These are phyloP conservation scores for Hemileccinum rubropunctum DNA, from an alignment of 768 basidiomycete species.

Conservation along the genomic window DNA sequence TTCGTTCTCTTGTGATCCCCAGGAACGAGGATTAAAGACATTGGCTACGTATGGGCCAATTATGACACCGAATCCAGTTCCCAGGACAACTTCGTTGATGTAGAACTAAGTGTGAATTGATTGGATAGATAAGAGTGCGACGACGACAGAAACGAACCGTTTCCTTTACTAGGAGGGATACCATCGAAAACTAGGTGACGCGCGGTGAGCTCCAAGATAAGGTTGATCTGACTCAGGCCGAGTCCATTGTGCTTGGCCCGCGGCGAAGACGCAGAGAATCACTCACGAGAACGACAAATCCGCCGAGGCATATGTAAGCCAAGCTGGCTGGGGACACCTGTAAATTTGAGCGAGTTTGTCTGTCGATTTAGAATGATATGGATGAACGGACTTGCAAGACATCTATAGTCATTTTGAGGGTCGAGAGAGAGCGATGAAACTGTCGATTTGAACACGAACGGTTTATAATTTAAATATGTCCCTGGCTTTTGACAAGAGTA, in stretches of 20 bases:
- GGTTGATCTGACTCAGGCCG: background rate
- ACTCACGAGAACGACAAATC: constrained; percentile 47
- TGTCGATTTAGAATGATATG: background rate
- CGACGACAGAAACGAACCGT: constrained; percentile 41
- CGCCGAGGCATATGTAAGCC: constrained; percentile 64
- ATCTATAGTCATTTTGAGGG: constrained; percentile 14
- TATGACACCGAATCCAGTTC: constrained; percentile 60
- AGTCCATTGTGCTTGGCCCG: too few relatives aligned
- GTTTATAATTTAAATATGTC: too few relatives aligned
- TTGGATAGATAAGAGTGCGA: background rate
- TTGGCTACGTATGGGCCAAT: constrained; percentile 72
- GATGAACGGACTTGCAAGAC: constrained; percentile 27
- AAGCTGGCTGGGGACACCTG: constrained; percentile 54
- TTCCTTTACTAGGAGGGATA: constrained; percentile 82
- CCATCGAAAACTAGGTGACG: constrained; percentile 67
- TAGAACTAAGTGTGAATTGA: constrained; percentile 51
- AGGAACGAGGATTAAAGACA: constrained; percentile 74
- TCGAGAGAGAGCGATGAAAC: too few relatives aligned
- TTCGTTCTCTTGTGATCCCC: constrained; percentile 51
- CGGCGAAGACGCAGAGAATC: background rate
- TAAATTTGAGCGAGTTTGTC: constrained; percentile 22
- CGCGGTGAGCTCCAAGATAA: background rate
- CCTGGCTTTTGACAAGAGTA: too few relatives aligned
- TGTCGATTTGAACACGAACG: too few relatives aligned
- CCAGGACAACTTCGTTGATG: constrained; percentile 92